phyloP scores from a whole-genome alignment of 2,329 filamentous ascomycete genomes.

The Lecanicillium sp. region DNA sequence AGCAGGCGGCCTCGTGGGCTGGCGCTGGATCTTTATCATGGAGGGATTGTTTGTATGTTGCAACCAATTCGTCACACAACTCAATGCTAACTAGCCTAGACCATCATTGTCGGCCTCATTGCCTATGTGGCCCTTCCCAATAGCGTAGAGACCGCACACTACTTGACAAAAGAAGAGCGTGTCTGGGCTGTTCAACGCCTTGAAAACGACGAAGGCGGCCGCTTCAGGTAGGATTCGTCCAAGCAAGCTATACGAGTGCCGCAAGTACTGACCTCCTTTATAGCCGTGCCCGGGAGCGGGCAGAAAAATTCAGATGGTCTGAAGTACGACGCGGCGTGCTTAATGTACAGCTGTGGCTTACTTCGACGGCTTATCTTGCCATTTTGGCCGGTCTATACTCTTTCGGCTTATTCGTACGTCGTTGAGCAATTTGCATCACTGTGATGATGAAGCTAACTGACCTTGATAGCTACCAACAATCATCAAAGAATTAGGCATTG shows the following conservation, averaged over 20 bases:
- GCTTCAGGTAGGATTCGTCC: constrained; percentile 20
- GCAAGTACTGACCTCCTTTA: neutral
- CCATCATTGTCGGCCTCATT: constrained; percentile 41
- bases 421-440: neutral
- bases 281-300: constrained; percentile 17
- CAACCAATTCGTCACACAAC: neutral
- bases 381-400: constrained; percentile 52
- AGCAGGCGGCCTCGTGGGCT: constrained; percentile 42
- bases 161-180: constrained; percentile 44
- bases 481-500: constrained; percentile 46
- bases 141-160: constrained; percentile 41
- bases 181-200: constrained; percentile 38
- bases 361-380: constrained; percentile 51
- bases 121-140: constrained; percentile 49
- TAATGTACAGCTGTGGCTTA: constrained; percentile 54
- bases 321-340: constrained; percentile 55
- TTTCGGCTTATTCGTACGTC: constrained; percentile 53
- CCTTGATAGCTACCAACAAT: constrained; percentile 50
- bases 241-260: neutral
- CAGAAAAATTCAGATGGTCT: constrained; percentile 49
- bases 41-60: constrained; percentile 43
- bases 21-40: constrained; percentile 56
- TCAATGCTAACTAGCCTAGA: constrained; percentile 26
- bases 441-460: constrained; percentile 1
- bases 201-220: constrained; percentile 24